Base-by-base conservation (phyloP, 768 basidiomycete species). In the Tricholoma furcatifolium region DNA sequence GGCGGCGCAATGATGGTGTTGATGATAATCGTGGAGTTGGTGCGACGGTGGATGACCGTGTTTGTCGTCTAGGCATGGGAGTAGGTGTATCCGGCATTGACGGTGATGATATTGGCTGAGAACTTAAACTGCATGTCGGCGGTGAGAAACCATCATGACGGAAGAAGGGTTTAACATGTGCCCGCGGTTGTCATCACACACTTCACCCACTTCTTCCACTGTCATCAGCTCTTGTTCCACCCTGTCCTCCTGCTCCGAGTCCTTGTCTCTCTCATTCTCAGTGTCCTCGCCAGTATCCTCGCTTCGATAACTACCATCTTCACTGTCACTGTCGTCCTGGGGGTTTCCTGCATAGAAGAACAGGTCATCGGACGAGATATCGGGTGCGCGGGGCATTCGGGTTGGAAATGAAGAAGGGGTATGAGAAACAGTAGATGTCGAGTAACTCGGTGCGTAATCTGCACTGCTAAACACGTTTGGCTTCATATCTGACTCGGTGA, bases 301-400 rank as follows among this genome's bases (percentile, higher is more conserved):
- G n/a, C n/a, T 35, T 15, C 15, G 9, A 15, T 41, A 12, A 7
- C 18, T 17, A 41, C 7, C 10, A 41, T 41, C 39, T 6, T 41
- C 39, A 12, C 18, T 17, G 7, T 54, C 51, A 24, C 67, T n/a
- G n/a, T n/a, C 61, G 45, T 14, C 39, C 9, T 41, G 7, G 9
- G 17, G 39, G 7, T 10, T 20, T 10, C n/a, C n/a, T n/a, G n/a
- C n/a, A n/a, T n/a, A n/a, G n/a, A 41, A 14, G 10, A 17, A 21
- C 8, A 27, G 14, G 14, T 50, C 32, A 35, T 50, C 32, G 8
- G 32, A 50, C 15, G 32, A 50, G 2, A 41, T 32, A 43, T 50
- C 41, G 7, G 41, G 50, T 35, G 50, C 50, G 5, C 4, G 14
- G 14, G 32, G 50, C 4, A 50, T 7, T 31, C 50, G 31, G n/a